Evolutionary conservation across 2,329 filamentous ascomycete species (phyloP), one percentile per base, ranked within the genome.

Genomic region (Sporothrix variecibatus): DNA sequence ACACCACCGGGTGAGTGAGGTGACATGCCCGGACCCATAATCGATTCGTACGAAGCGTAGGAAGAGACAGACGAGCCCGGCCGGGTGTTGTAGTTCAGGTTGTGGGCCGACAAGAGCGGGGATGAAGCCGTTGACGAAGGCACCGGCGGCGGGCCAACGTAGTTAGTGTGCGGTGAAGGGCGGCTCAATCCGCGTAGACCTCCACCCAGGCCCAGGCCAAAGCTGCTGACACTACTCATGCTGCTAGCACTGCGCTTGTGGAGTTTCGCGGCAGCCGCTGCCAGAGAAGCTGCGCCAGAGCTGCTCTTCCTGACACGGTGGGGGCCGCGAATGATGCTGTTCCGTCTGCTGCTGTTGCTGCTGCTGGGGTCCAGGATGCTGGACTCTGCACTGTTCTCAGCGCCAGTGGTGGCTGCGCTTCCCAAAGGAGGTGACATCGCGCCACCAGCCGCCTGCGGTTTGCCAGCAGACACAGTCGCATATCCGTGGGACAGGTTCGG

Each of bases 341-440:
- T 69, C 4, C 65, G 58, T 6, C 60, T 43, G 58, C 58, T 68
- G 56, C 72, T 73, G 7, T 46, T 71, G 49, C 40, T 40, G 65
- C 86, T 87, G 79, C 49, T 58, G 8, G 34, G 34, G 31, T 72
- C 38, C 28, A 43, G 28, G 20, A 70, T 64, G 5, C 51, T 75
- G 28, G 64, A 34, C 1, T 74, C 76, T 1, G 38, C 8, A 28
- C n/a, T 46, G 34, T 34, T 72, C 0, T 71, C 72, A 3, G 23
- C 20, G 31, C n/a, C n/a, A 26, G 49, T 38, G 31, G 31, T 6
- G 1, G 70, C 20, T 0, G n/a, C 26, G 6, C 20, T 51, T 9
- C 69, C 43, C 2, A 70, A 58, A 0, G 74, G 68, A 2, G 75
- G 65, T 0, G 73, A 76, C 70, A 74, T 64, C 3, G 73, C 68